Conservation (phyloP, 345 rosid species). For the Trapa bicornis region DNA sequence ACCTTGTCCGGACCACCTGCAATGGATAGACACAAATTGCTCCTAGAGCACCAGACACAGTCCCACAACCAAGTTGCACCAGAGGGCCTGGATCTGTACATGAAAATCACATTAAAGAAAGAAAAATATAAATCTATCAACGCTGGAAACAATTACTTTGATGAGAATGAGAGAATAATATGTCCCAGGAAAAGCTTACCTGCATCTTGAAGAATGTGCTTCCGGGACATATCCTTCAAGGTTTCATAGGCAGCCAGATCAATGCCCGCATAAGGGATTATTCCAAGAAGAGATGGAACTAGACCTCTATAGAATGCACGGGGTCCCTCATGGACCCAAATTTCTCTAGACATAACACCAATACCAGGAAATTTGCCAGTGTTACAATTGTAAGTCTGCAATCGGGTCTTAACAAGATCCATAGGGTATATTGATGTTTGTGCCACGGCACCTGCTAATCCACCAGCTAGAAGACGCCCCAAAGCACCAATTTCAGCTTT, state of each 20-base stretch:
- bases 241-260: constrained; percentile 91
- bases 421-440: constrained; percentile 76
- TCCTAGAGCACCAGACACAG: constrained; percentile 75
- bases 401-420: constrained; percentile 90
- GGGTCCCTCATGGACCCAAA: constrained; percentile 73
- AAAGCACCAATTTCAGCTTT: constrained; percentile 44
- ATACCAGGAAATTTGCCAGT: constrained; percentile 52
- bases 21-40: constrained; percentile 93
- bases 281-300: constrained; percentile 79
- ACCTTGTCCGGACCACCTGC: constrained; percentile 94
- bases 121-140: background rate
- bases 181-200: constrained; percentile 27
- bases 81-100: constrained; percentile 76
- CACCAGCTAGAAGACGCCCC: constrained; percentile 71
- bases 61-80: constrained; percentile 81
- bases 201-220: constrained; percentile 47
- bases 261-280: constrained; percentile 88
- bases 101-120: background rate
- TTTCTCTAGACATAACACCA: constrained; percentile 49
- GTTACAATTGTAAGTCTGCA: constrained; percentile 58
- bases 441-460: constrained; percentile 89
- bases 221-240: constrained; percentile 69
- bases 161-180: background rate
- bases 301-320: constrained; percentile 81
- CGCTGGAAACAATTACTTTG: background rate